Evolutionary conservation across 345 rosid genomes (phyloP), one percentile per base, ranked within the genome.

Genomic region (Kandelia obovata): DNA sequence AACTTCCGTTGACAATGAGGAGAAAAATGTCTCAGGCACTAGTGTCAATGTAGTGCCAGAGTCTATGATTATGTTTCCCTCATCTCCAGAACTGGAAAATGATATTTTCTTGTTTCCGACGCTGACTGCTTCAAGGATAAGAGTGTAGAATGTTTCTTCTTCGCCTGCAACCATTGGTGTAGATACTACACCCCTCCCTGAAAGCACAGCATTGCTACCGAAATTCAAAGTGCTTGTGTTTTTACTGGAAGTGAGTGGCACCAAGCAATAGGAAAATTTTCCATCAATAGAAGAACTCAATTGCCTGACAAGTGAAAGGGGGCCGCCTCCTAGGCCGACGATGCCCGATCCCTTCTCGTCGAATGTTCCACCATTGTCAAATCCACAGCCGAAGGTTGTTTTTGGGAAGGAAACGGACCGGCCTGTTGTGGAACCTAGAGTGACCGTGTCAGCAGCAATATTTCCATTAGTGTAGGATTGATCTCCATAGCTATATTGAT

Each of bases 51-150:
- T 84, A 8, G 87, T 86, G 9, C 97, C 91, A 0, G 91, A 89
- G 68, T 91, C 96, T 25, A 87, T 79, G 46, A 89, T 83, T 26
- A 84, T 84, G 81, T 87, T 86, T 9, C 89, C 91, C 2, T 65
- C 55, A 10, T 2, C 19, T 43, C 3, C 21, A 34, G 79, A 77
- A 20, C 59, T 10, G 5, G 28, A 5, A 66, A 66, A 66, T 16
- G 6, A 6, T 5, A 66, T 21, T 34, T 20, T 55, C 30, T 25
- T 35, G 7, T 11, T 55, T 15, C 60, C 61, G 13, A 66, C 60
- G 20, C 53, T 66, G 34, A 66, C 56, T 53, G 51, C 61, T 53
- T 66, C 70, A 31, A 55, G 32, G 27, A 5, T 55, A 2, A 66
- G 32, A 8, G 9, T 55, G 59, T 66, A 66, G 43, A 66, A 66